Percentiles rank a stretch among this genome's conserved stretches.
Evolutionary conservation across 1,284 basidiomycete species (phyloP).

Genomic region (Rhodotorula sp.): DNA sequence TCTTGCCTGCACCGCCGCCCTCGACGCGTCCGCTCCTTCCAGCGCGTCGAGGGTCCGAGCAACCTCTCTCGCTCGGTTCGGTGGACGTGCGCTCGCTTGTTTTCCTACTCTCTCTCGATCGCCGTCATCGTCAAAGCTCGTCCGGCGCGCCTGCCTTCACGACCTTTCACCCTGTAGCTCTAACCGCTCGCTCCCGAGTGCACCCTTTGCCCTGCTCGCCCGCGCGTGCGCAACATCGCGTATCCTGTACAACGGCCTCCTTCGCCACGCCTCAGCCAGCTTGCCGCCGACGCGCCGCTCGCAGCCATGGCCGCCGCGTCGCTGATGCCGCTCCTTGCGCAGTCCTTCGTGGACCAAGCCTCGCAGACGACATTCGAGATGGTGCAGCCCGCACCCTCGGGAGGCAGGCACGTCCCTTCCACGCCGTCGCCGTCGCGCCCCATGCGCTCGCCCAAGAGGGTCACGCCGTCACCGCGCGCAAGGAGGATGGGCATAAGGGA

Average conservation of each 20-base stretch:
- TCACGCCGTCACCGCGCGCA: neutral
- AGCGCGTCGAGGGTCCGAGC: no score
- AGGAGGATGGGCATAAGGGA: neutral
- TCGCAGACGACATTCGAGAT: slow-evolving; percentile 10
- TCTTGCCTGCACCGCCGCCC: no score
- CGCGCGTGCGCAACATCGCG: neutral
- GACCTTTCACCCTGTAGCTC: no score
- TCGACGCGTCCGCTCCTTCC: no score
- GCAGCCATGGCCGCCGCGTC: neutral
- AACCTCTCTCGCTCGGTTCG: no score
- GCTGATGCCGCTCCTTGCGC: slow-evolving; percentile 24
- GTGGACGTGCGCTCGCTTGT: no score
- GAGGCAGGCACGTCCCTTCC: neutral
- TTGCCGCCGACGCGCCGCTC: no score
- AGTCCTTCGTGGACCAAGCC: slow-evolving; percentile 16
- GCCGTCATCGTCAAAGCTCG: neutral
- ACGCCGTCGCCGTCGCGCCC: neutral
- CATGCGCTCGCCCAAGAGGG: neutral
- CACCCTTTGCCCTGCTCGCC: no score
- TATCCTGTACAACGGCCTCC: neutral
- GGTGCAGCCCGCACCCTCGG: neutral
- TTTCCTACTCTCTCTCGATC: no score
- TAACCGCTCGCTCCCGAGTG: no score
- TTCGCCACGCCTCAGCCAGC: neutral
- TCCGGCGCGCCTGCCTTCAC: no score